phyloP scores from a whole-genome alignment of 164 flowering plant species.

The Tinospora cordifolia region DNA sequence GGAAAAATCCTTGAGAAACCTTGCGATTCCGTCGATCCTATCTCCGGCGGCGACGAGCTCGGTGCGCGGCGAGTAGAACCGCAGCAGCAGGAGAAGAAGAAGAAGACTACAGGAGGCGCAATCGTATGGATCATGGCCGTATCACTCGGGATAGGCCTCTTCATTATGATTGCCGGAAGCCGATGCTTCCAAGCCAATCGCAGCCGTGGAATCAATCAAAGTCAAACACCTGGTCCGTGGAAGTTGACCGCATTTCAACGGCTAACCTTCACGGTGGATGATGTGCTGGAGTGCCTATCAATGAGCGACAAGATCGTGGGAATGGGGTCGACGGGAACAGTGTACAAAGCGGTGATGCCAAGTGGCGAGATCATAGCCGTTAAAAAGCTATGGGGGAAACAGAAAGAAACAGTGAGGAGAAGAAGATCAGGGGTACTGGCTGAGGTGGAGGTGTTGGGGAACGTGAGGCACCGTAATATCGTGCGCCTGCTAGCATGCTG shows the following conservation, averaged over 20 bases:
- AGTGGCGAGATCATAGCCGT: slow-evolving; percentile 91
- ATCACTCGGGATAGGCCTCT: slow-evolving; percentile 54
- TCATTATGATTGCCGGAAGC: slow-evolving; percentile 47
- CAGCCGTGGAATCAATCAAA: slow-evolving; percentile 21
- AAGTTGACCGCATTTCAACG: slow-evolving; percentile 83
- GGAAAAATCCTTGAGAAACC: not conserved
- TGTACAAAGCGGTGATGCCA: slow-evolving; percentile 85
- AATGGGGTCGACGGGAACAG: slow-evolving; percentile 86
- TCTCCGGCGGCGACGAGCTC: not conserved
- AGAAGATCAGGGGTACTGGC: slow-evolving; percentile 58
- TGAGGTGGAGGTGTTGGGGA: slow-evolving; percentile 92
- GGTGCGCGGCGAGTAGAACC: not conserved
- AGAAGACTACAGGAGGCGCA: slow-evolving; percentile 47
- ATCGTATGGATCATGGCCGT: slow-evolving; percentile 79
- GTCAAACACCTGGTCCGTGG: slow-evolving; percentile 43
- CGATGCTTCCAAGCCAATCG: slow-evolving; percentile 46
- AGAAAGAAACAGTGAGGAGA: slow-evolving; percentile 47
- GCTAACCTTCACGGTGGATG: slow-evolving; percentile 77
- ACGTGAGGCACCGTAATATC: slow-evolving; percentile 85
- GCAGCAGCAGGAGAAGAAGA: not conserved
- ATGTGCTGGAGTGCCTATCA: slow-evolving; percentile 59
- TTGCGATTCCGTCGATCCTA: not conserved
- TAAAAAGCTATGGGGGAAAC: slow-evolving; percentile 81
- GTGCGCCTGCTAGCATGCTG: slow-evolving; percentile 89
- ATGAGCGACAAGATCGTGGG: slow-evolving; percentile 69